Base-by-base conservation (phyloP, 257 asterid species). In the Craterostigma plantagineum region DNA sequence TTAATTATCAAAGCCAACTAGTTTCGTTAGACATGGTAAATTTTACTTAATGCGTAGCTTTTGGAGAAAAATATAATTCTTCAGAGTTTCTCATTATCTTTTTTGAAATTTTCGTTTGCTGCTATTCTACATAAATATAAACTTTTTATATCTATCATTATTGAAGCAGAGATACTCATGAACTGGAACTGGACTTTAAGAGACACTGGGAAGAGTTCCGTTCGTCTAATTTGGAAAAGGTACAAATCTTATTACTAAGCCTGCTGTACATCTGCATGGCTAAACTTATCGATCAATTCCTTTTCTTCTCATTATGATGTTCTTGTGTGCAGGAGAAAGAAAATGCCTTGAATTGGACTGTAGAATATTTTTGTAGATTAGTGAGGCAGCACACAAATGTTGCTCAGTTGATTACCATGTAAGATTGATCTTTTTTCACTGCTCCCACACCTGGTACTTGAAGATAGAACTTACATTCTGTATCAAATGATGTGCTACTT, bases 191-290 rank as follows among this genome's bases (percentile, higher is more conserved):
- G 91, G 94, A 83, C 57, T 90, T 90, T 56, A 90, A 71, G 75
- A 77, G 99, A 67, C 72, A 74, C 37, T 90, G 99, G 99, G 94
- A 90, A 60, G 93, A 77, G 61, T 90, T 90, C 63, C 83, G 96
- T 42, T 72, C 92, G 51, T 72, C 87, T 44, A 77, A 55, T 75
- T 71, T 81, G 52, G 82, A 73, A 53, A 69, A 69, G 82, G 82
- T 69, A 61, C 3, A 14, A 16, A 42, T 43, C n/a, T 34, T 37
- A n/a, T n/a, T n/a, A n/a, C n/a, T n/a, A n/a, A n/a, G n/a, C 10
- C 42, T 54, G 42, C 36, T 38, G 37, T 18, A 38, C 12, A 18
- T 55, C 18, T 38, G n/a, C 48, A 40, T 11, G n/a, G 16, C 33
- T 41, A 15, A 10, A 10, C 1, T 16, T 43, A 9, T 18, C 33